phyloP scores from a whole-genome alignment of 306 rosid genomes.

The Vachellia collinsii region DNA sequence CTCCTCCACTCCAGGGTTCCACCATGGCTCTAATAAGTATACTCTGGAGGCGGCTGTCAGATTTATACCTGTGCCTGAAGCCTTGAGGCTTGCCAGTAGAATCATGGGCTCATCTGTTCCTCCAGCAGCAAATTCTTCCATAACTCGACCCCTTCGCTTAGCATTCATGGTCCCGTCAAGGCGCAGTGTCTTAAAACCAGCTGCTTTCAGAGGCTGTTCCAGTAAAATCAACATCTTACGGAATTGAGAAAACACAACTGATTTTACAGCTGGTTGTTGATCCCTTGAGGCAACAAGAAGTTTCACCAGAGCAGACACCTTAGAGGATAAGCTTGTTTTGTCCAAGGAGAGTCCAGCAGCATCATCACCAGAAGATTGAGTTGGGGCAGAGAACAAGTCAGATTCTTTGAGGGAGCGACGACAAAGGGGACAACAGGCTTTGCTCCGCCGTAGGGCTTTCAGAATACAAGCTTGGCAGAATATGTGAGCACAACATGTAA shows the following conservation, averaged over 20 bases:
- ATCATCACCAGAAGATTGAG: conserved; percentile 45
- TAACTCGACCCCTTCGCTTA: conserved; percentile 59
- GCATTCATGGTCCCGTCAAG: conserved; percentile 82
- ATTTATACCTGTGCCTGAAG: conserved; percentile 79
- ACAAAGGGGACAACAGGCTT: conserved; percentile 75
- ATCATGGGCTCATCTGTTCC: conserved; percentile 46
- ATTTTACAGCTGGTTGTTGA: conserved; percentile 56
- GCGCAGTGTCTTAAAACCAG: conserved; percentile 74
- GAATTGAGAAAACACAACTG: conserved; percentile 87
- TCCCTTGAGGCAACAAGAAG: conserved; percentile 62
- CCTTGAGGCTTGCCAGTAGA: conserved; percentile 84
- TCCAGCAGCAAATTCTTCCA: conserved; percentile 55
- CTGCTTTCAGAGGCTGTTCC: conserved; percentile 62
- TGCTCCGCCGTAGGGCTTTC: conserved; percentile 52
- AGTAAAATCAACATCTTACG: conserved; percentile 62
- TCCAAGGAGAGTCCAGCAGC: conserved; percentile 29
- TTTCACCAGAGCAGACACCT: conserved; percentile 59
- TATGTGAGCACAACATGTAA: conserved; percentile 78
- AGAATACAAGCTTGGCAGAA: conserved; percentile 75
- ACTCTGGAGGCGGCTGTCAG: conserved; percentile 79
- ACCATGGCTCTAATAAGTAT: conserved; percentile 91
- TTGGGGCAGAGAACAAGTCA: conserved; percentile 78
- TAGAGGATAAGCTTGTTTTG: conserved; percentile 51
- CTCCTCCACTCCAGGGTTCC: conserved; percentile 91
- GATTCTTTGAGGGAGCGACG: conserved; percentile 58